These are phyloP conservation scores for Zalerion maritima DNA, from an alignment of 495 filamentous ascomycete genomes.

Conservation along the genomic window DNA sequence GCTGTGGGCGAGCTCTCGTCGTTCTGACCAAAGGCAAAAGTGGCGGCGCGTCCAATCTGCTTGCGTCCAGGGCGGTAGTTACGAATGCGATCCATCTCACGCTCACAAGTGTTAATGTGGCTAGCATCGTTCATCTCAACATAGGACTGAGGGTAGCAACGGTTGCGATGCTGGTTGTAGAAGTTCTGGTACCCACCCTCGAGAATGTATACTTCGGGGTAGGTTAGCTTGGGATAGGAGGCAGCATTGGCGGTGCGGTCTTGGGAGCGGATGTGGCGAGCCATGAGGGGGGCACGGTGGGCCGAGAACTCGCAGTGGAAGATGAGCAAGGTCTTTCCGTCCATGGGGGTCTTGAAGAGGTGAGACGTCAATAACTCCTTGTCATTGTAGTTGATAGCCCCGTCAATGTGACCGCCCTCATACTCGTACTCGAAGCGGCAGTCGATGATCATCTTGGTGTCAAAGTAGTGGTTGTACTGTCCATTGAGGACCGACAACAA, in stretches of 20 bases:
- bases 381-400: constrained; percentile 88
- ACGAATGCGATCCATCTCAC: constrained; percentile 75
- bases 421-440: constrained; percentile 99
- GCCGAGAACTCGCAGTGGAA: constrained; percentile 98
- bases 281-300: constrained; percentile 95
- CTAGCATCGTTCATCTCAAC: constrained; percentile 87
- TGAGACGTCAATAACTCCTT: constrained; percentile 70
- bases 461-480: constrained; percentile 57
- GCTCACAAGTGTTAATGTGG: constrained; percentile 82
- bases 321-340: constrained; percentile 62
- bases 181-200: constrained; percentile 94
- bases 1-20: constrained; percentile 70
- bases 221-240: constrained; percentile 72
- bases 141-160: constrained; percentile 88
- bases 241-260: constrained; percentile 75
- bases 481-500: constrained; percentile 78
- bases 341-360: constrained; percentile 52
- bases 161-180: constrained; percentile 56
- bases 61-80: constrained; percentile 53
- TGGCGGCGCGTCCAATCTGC: constrained; percentile 77
- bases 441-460: constrained; percentile 73
- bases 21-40: constrained; percentile 77
- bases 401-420: constrained; percentile 85
- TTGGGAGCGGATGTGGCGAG: constrained; percentile 68
- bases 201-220: constrained; percentile 92